phyloP scores from a whole-genome alignment of 768 basidiomycete genomes.

The Boletus rex-veris region DNA sequence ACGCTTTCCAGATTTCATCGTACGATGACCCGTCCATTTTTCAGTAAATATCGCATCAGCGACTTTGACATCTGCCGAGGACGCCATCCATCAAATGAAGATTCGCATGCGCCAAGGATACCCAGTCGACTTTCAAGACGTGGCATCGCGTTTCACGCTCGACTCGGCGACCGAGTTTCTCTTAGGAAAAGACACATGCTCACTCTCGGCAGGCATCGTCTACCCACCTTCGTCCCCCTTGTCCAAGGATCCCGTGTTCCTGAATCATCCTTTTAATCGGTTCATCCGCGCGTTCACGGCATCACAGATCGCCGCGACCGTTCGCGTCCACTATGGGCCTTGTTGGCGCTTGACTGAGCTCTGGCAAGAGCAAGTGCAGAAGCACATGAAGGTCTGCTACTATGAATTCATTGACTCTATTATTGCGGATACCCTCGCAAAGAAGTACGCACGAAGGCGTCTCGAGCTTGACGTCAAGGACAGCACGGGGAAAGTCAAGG shows the following conservation, averaged over 20 bases:
- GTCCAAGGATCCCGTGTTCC: constrained; percentile 21
- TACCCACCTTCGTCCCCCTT: constrained; percentile 28
- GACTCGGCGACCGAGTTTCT: constrained; percentile 59
- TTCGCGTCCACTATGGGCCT: constrained; percentile 36
- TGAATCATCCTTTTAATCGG: constrained; percentile 30
- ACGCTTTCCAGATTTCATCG: constrained; percentile 36
- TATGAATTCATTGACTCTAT: constrained; percentile 48
- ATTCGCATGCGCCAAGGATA: constrained; percentile 33
- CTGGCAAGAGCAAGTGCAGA: constrained; percentile 39
- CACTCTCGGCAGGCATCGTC: constrained; percentile 37
- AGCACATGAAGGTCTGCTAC: constrained; percentile 39
- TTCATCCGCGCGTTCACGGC: constrained; percentile 40
- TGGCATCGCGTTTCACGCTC: constrained; percentile 46
- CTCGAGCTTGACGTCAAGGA: neutral
- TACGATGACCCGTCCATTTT: constrained; percentile 42
- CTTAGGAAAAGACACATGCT: constrained; percentile 41
- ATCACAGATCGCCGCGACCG: constrained; percentile 33
- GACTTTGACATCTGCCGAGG: constrained; percentile 38
- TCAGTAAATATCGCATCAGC: constrained; percentile 37
- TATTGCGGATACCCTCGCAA: constrained; percentile 39
- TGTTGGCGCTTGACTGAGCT: constrained; percentile 46
- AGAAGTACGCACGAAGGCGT: constrained; percentile 25
- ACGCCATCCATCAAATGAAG: constrained; percentile 34
- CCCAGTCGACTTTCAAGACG: constrained; percentile 43
- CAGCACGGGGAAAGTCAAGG: constrained; percentile 26